Percentiles rank a stretch among this genome's conserved stretches.
phyloP scores from a whole-genome alignment of 306 rosid genomes.

The Quercus aquifolioides region DNA sequence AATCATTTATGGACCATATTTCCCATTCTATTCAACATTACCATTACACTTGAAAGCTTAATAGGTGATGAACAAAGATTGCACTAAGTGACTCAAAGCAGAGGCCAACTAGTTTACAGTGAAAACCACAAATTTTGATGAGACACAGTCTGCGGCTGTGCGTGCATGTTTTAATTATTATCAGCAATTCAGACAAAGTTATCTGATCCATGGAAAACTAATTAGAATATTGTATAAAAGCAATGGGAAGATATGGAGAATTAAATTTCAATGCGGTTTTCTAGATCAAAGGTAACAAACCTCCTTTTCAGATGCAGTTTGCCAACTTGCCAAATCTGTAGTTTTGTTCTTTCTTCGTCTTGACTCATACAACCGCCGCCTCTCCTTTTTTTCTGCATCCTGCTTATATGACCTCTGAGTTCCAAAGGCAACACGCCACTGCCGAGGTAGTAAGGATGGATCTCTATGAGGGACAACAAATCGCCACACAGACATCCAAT shows the following conservation, averaged over 20 bases:
- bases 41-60: not conserved
- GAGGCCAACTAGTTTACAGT: not conserved
- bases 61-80: not conserved
- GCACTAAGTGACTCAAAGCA: not conserved
- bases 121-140: not conserved
- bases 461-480: constrained; percentile 89
- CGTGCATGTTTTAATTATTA: not conserved
- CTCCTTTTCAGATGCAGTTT: constrained; percentile 56
- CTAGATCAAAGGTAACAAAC: constrained; percentile 31
- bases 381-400: constrained; percentile 64
- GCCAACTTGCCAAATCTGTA: constrained; percentile 43
- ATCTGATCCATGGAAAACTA: constrained; percentile 11
- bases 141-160: constrained; percentile 7
- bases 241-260: constrained; percentile 18
- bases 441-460: constrained; percentile 87
- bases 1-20: not conserved
- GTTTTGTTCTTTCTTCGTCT: constrained; percentile 59
- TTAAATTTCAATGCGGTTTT: constrained; percentile 7
- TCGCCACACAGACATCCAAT: constrained; percentile 82
- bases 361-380: constrained; percentile 72
- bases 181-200: constrained; percentile 12
- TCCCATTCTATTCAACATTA: not conserved
- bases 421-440: constrained; percentile 92
- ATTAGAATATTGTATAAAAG: not conserved
- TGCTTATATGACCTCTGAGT: constrained; percentile 86